Evolutionary conservation across 192 early-diverging fungal genomes (phyloP).

Genomic region (Thamnidium elegans): DNA sequence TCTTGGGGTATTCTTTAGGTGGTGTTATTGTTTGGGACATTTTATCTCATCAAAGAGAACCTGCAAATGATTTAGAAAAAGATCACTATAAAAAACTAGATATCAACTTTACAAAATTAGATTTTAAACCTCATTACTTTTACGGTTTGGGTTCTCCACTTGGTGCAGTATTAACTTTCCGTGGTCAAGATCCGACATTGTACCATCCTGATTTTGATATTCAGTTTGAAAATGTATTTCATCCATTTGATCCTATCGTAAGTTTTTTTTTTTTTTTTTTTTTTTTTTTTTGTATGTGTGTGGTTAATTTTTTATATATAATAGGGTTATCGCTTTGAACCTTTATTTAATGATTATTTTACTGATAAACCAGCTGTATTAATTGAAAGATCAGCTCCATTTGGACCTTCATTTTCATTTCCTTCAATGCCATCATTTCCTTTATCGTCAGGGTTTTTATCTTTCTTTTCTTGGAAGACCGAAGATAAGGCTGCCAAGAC

Average conservation of each 20-base stretch:
- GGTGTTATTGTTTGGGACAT: conserved; percentile 72
- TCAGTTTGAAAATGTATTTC: conserved; percentile 69
- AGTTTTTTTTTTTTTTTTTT: neutral
- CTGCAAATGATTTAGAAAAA: conserved; percentile 8
- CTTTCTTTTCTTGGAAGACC: conserved; percentile 22
- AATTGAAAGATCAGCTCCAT: conserved; percentile 28
- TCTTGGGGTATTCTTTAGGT: conserved; percentile 68
- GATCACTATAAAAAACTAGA: conserved; percentile 26
- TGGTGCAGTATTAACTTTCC: conserved; percentile 61
- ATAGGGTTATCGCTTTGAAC: conserved; percentile 65
- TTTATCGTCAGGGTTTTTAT: conserved; percentile 13
- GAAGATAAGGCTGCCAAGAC: conserved; percentile 7
- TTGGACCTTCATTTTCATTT: conserved; percentile 35
- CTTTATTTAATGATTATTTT: conserved; percentile 42
- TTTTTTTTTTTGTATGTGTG: neutral
- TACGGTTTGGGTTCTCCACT: conserved; percentile 51
- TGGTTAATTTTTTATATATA: too few species aligned
- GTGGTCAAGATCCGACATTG: conserved; percentile 50
- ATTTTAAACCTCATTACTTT: conserved; percentile 48
- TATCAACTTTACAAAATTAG: conserved; percentile 33
- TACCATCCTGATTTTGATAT: conserved; percentile 54
- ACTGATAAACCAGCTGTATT: conserved; percentile 37
- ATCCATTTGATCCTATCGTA: conserved; percentile 69
- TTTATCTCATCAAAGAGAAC: conserved; percentile 41
- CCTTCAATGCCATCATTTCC: conserved; percentile 36